Evolutionary conservation across 2,329 filamentous ascomycete species (phyloP), one percentile per base, ranked within the genome.

Genomic region (Alternaria incomplexa): DNA sequence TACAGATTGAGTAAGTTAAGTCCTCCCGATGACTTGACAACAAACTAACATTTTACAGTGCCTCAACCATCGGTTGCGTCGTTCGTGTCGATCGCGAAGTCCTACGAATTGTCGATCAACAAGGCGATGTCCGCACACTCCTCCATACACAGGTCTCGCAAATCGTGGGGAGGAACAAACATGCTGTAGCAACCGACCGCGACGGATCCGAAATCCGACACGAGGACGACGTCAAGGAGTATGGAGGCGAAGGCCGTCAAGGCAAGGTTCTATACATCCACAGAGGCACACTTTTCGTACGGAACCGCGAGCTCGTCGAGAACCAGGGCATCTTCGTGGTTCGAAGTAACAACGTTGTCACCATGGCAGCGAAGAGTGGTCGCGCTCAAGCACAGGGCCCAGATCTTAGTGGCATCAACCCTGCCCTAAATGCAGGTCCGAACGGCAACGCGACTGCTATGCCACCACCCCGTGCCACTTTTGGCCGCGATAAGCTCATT

Each of bases 31-130:
- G 8, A 26, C 45, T 28, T 40, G 60, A 62, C 13, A 23, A 52
- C 45, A 22, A 53, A 26, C 68, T 70, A 64, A 70, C 60, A 25
- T 28, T 64, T 4, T 11, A 10, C 66, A 88, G 86, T 79, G 89
- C 93, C 44, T 90, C 93, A 4, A 98, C 95, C 0, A 95, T 98
- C 23, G 96, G 91, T 61, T 97, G 93, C 77, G 90, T 99, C 63
- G 90, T 97, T 81, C 97, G 97, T 81, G 93, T 98, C 50, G 96
- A 99, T 75, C 91, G 94, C 56, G 96, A 99, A 80, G 95, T 93
- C 1, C 83, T 99, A 58, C 90, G 92, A 25, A 91, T 97, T 1
- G 83, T 99, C 11, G 95, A 99, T 74, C 96, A 99, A 78, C 92
- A 96, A 66, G 93, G 93, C 64, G 91, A 93, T 64, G 88, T 89